Base-by-base conservation (phyloP, 139 green algal genomes). In the Coelastrella sp. region DNA sequence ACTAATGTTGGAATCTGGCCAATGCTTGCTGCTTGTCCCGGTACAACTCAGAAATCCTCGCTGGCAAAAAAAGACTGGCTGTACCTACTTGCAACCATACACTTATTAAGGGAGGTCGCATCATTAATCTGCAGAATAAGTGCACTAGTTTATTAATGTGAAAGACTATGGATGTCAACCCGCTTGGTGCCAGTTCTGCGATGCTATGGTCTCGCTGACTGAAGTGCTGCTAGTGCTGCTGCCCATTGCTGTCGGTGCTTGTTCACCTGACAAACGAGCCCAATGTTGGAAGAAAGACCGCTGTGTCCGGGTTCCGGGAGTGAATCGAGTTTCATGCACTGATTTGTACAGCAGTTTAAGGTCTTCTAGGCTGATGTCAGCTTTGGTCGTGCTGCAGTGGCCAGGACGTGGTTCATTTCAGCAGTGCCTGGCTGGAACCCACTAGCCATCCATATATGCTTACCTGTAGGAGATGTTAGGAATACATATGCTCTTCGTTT, bases 281-380 rank as follows among this genome's bases (percentile, higher is more conserved):
- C 74, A 81, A 25, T 81, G 74, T 34, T 50, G 34, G 35, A 81
- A 81, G 17, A 69, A 81, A 6, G 51, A 69, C 51, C 38, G 34
- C 23, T 68, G 25, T 32, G 37, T 51, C 25, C 34, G 19, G 21
- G 34, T 69, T 7, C 51, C 74, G 27, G 19, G 48, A n/a, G 35
- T 51, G 37, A 2, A 4, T 5, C 37, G 50, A n/a, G 50, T 27
- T 2, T 5, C 25, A 27, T 27, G 34, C 21, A 81, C 51, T 21
- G 6, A 69, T 7, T 25, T 63, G 32, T 81, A 81, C 19, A 81
- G 34, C 32, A 23, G 37, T 3, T n/a, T 17, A 11, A 81, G 74
- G 34, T 81, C 51, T 7, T 25, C 6, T 5, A 79, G 5, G n/a
- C 7, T 69, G 51, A 81, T 40, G 37, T 81, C 74, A 23, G 27